Percentiles rank a stretch among this genome's conserved stretches.
phyloP scores from a whole-genome alignment of 129 eudicot genomes.

The Artemisia annua region DNA sequence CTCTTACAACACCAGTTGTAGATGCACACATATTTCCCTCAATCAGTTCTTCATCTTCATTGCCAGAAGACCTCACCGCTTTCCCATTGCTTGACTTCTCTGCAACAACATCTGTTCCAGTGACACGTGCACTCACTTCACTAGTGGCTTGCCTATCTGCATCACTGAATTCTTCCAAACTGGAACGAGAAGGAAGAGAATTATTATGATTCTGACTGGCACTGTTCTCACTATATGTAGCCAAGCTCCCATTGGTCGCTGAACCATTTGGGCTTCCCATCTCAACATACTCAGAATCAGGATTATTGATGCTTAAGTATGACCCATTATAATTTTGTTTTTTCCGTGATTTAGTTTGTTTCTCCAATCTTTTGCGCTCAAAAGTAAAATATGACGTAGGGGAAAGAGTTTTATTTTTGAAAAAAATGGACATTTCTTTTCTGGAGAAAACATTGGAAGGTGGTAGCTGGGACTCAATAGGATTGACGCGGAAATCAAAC shows the following conservation, averaged over 20 bases:
- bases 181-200: conserved; percentile 30
- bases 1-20: conserved; percentile 95
- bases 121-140: conserved; percentile 10
- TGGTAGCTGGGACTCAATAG: conserved; percentile 74
- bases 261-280: conserved; percentile 44
- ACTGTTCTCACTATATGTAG: conserved; percentile 34
- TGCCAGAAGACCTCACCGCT: conserved; percentile 31
- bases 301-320: neutral
- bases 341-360: conserved; percentile 37
- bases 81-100: conserved; percentile 40
- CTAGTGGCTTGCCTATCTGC: conserved; percentile 30
- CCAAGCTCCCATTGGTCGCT: conserved; percentile 19
- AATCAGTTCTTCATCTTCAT: conserved; percentile 50
- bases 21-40: conserved; percentile 98
- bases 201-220: neutral
- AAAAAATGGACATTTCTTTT: conserved; percentile 73
- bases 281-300: neutral
- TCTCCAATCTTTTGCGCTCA: conserved; percentile 55
- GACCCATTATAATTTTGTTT: conserved; percentile 38
- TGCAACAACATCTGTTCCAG: conserved; percentile 23
- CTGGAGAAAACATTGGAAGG: conserved; percentile 76
- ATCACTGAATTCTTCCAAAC: conserved; percentile 31
- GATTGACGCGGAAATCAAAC: conserved; percentile 46
- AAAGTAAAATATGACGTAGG: conserved; percentile 58
- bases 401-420: conserved; percentile 50